Percentiles rank a stretch among this genome's conserved stretches.
These are phyloP conservation scores for Collybia sp. DNA, from an alignment of 768 basidiomycete species.

Conservation along the genomic window DNA sequence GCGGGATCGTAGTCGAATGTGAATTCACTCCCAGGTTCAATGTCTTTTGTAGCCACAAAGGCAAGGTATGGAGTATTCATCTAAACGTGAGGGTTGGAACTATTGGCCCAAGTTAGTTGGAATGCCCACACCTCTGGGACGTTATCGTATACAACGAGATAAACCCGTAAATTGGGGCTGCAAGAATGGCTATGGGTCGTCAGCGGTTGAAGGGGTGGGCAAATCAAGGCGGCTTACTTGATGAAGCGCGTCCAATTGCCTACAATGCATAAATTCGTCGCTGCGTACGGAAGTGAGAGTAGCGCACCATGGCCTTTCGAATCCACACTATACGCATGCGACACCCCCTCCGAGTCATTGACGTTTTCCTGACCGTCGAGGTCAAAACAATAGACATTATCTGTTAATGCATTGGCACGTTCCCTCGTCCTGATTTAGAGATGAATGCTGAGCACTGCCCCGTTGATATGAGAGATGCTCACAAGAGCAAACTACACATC, in stretches of 20 bases:
- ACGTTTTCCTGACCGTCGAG: conserved; percentile 51
- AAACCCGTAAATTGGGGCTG: conserved; percentile 51
- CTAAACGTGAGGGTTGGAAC: conserved; percentile 21
- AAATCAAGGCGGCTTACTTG: conserved; percentile 40
- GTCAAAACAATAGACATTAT: conserved; percentile 54
- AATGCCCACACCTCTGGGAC: conserved; percentile 41
- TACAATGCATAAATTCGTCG: conserved; percentile 15
- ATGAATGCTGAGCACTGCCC: background rate
- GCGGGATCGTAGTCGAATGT: conserved; percentile 64
- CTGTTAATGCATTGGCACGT: conserved; percentile 30
- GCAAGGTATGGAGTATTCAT: conserved; percentile 59
- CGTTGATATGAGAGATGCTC: conserved; percentile 5
- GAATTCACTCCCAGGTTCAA: conserved; percentile 50
- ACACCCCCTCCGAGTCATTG: conserved; percentile 22
- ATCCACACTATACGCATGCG: conserved; percentile 48
- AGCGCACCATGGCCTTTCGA: conserved; percentile 44
- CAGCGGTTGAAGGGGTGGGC: background rate
- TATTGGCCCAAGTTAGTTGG: background rate
- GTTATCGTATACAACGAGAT: conserved; percentile 58
- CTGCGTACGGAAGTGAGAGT: background rate
- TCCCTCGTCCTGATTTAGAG: conserved; percentile 36
- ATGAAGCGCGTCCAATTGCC: conserved; percentile 78
- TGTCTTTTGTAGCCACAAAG: conserved; percentile 45
- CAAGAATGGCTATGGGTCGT: conserved; percentile 57
- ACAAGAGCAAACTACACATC: background rate